Percentiles rank a stretch among this genome's conserved stretches.
Evolutionary conservation across 441 rosid genomes (phyloP).

Genomic region (Adansonia rubrostipa): DNA sequence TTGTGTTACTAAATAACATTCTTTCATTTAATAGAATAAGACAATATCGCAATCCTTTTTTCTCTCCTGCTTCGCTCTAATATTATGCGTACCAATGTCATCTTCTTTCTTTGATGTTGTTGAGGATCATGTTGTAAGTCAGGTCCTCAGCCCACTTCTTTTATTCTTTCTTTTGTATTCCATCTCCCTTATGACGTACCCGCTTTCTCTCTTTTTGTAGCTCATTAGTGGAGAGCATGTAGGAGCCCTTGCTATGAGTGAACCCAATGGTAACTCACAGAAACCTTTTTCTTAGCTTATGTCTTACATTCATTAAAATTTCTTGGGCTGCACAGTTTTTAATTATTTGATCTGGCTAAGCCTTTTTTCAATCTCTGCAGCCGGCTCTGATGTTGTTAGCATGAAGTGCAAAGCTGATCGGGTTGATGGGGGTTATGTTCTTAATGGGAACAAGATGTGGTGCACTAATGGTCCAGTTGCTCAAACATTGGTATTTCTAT

Average conservation of each 20-base stretch:
- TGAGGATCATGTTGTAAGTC: background rate
- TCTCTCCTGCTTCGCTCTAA: background rate
- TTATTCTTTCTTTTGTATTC: constrained; percentile 15
- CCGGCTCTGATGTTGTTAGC: constrained; percentile 96
- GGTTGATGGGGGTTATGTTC: constrained; percentile 80
- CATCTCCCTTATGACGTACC: constrained; percentile 34
- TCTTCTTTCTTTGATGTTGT: constrained; percentile 15
- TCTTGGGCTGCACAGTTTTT: background rate
- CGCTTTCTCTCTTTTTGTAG: constrained; percentile 51
- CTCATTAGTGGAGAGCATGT: constrained; percentile 96
- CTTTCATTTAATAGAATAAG: background rate
- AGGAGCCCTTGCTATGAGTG: constrained; percentile 99
- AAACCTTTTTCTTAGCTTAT: constrained; percentile 19
- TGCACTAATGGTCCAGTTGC: constrained; percentile 98
- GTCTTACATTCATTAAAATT: background rate
- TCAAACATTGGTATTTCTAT: constrained; percentile 75
- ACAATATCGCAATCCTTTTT: background rate
- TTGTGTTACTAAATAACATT: background rate
- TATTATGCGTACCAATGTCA: background rate
- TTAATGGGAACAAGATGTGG: constrained; percentile 99
- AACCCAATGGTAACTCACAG: constrained; percentile 77
- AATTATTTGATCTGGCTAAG: constrained; percentile 24
- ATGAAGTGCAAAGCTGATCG: constrained; percentile 96
- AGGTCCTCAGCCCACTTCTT: background rate
- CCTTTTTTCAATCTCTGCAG: constrained; percentile 42